Percentiles rank a stretch among this genome's conserved stretches.
Conservation (phyloP, 805 yeast species). For the Pichia californica region DNA sequence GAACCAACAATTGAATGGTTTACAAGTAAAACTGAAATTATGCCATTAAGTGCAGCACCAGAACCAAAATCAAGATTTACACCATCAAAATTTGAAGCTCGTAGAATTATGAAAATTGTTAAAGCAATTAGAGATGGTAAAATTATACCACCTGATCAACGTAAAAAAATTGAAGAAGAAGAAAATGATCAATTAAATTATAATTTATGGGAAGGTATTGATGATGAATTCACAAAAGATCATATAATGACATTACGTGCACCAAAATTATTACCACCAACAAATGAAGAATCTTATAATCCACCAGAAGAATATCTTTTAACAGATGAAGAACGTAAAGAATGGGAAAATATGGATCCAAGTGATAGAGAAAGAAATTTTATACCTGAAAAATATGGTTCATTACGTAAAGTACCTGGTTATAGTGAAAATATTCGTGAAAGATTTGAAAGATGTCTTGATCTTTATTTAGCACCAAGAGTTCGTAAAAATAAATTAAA, state of each 20-base stretch:
- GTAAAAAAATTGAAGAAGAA: constrained; percentile 44
- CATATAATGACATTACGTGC: constrained; percentile 92
- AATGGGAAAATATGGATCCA: constrained; percentile 67
- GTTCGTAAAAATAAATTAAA: constrained; percentile 84
- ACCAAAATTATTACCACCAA: constrained; percentile 93
- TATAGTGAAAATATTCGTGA: constrained; percentile 82
- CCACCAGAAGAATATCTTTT: constrained; percentile 95
- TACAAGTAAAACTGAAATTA: constrained; percentile 71
- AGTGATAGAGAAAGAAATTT: constrained; percentile 73
- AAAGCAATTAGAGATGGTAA: constrained; percentile 95
- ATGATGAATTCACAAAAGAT: constrained; percentile 50
- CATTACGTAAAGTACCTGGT: constrained; percentile 91
- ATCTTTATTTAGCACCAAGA: constrained; percentile 92
- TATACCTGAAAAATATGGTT: constrained; percentile 71
- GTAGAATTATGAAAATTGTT: constrained; percentile 92
- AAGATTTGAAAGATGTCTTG: constrained; percentile 89
- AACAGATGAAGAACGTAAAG: constrained; percentile 66
- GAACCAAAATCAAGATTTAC: constrained; percentile 97
- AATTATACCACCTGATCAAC: constrained; percentile 68
- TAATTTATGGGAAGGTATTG: constrained; percentile 78
- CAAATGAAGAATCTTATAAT: constrained; percentile 92
- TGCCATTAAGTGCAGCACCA: constrained; percentile 91
- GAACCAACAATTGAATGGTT: constrained; percentile 96
- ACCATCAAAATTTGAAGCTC: constrained; percentile 96
- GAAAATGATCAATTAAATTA: constrained; percentile 39